These are phyloP conservation scores for Ceratobasidium sp. DNA, from an alignment of 1,284 basidiomycete species.

Conservation along the genomic window DNA sequence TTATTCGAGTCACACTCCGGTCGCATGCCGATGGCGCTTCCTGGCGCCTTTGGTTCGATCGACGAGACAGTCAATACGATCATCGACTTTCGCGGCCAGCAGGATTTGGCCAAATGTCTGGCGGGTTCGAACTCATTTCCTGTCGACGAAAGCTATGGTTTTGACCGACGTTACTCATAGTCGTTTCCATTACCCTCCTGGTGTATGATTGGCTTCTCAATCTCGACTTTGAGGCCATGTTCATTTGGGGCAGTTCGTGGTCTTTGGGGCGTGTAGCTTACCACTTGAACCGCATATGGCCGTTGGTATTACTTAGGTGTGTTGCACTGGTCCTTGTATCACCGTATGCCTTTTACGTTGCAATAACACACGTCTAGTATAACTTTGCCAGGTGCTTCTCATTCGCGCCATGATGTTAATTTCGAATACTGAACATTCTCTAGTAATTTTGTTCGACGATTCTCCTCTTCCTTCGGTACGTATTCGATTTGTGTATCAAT, in stretches of 20 bases:
- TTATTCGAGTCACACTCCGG: too few relatives aligned
- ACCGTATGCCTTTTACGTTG: neutral
- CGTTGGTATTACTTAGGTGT: slow-evolving; percentile 8
- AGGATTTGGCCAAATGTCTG: neutral
- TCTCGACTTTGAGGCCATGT: slow-evolving; percentile 3
- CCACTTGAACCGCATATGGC: slow-evolving; percentile 28
- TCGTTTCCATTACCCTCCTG: slow-evolving; percentile 9
- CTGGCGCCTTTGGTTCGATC: neutral
- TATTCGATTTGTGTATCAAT: neutral
- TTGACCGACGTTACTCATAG: neutral
- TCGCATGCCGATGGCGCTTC: neutral
- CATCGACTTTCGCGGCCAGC: neutral
- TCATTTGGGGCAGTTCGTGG: slow-evolving; percentile 8
- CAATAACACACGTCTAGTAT: neutral
- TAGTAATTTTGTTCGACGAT: slow-evolving; percentile 17
- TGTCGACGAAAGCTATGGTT: neutral
- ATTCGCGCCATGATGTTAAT: neutral
- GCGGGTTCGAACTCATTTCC: neutral
- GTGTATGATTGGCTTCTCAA: slow-evolving; percentile 20
- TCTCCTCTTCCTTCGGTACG: neutral
- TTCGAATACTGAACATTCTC: neutral
- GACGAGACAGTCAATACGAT: neutral
- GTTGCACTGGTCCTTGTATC: neutral
- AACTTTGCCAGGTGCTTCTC: neutral
- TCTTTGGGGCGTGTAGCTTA: slow-evolving; percentile 3